These are phyloP conservation scores for Epichloe sylvatica DNA, from an alignment of 2,329 filamentous ascomycete genomes.

Conservation along the genomic window DNA sequence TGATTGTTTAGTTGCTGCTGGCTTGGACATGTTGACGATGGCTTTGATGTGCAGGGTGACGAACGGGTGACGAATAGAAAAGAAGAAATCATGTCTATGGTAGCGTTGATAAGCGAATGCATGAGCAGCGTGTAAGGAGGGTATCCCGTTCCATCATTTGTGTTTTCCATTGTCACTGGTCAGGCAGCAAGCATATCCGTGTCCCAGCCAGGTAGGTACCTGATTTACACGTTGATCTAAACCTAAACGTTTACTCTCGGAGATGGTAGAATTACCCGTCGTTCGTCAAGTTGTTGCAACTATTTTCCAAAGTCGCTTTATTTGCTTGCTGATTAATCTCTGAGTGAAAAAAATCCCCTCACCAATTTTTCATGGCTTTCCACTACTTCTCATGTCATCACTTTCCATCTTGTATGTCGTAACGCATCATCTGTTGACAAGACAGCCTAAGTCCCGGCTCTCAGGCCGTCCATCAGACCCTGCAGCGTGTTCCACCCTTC, in stretches of 20 bases:
- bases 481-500: slow-evolving; percentile 51
- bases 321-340: too few species aligned
- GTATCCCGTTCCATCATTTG: neutral
- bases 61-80: too few species aligned
- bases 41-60: neutral
- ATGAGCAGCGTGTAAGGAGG: neutral
- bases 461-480: slow-evolving; percentile 41
- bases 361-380: too few species aligned
- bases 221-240: too few species aligned
- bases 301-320: too few species aligned
- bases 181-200: neutral
- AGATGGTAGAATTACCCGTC: too few species aligned
- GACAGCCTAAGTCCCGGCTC: slow-evolving; percentile 12
- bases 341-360: too few species aligned
- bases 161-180: too few species aligned
- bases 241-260: too few species aligned
- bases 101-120: neutral
- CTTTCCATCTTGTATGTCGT: neutral
- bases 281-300: too few species aligned
- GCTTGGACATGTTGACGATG: neutral
- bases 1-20: neutral
- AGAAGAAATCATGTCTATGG: neutral
- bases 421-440: neutral
- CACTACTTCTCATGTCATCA: too few species aligned
- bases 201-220: too few species aligned